Evolutionary conservation across 2,329 filamentous ascomycete genomes (phyloP).

Genomic region (Didymella arachidicola): DNA sequence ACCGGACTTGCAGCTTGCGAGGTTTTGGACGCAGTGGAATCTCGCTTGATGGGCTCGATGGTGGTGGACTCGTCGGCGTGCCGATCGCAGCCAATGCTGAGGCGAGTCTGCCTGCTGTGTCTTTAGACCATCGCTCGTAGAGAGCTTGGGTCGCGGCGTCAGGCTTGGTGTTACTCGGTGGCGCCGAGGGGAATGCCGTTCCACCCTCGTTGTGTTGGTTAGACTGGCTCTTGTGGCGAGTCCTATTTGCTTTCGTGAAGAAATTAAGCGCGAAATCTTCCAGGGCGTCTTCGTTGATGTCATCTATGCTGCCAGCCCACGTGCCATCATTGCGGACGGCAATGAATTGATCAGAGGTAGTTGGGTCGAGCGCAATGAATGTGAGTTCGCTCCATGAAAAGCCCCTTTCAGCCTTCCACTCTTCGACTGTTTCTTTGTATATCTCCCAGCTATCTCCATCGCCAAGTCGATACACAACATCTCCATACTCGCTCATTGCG

Average conservation of each 20-base stretch:
- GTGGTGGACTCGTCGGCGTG: constrained; percentile 4
- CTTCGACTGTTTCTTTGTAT: constrained; percentile 46
- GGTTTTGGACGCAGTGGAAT: constrained; percentile 24
- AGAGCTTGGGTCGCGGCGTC: constrained; percentile 33
- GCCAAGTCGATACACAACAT: constrained; percentile 40
- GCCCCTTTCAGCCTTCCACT: constrained; percentile 43
- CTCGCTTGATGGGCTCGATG: not conserved
- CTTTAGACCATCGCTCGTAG: constrained; percentile 44
- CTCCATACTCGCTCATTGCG: constrained; percentile 49
- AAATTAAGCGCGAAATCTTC: constrained; percentile 43
- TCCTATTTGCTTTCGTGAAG: constrained; percentile 31
- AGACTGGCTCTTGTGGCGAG: constrained; percentile 3
- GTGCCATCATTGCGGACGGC: constrained; percentile 45
- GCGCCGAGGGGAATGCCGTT: not conserved
- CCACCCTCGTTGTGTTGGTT: constrained; percentile 3
- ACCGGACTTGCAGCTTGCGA: constrained; percentile 41
- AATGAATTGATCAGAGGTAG: constrained; percentile 44
- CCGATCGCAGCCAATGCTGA: constrained; percentile 36
- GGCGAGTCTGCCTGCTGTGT: constrained; percentile 38
- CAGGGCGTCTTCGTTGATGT: constrained; percentile 44
- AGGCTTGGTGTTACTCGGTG: constrained; percentile 19
- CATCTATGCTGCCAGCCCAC: constrained; percentile 48
- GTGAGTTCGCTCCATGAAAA: constrained; percentile 45
- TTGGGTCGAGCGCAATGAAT: constrained; percentile 43
- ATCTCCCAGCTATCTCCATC: constrained; percentile 37